Evolutionary conservation across 2,329 filamentous ascomycete species (phyloP).

Genomic region (Pyricularia pennisetigena): DNA sequence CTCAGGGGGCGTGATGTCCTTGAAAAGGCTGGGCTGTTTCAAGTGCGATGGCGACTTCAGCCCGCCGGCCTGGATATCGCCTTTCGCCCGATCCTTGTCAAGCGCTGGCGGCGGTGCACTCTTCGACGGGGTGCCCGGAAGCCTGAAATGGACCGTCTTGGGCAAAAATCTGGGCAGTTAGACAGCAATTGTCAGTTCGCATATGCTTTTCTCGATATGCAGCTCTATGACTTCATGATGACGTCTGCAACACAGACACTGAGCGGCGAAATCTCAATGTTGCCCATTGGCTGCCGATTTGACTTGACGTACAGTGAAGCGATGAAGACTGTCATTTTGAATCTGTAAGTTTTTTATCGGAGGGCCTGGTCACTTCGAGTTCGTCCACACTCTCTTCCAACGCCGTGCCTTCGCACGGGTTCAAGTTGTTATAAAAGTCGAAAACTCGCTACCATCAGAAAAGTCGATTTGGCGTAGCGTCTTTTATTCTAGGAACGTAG

Average conservation of each 20-base stretch:
- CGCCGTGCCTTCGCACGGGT: background rate
- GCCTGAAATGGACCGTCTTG: conserved; percentile 81
- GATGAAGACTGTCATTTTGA: conserved; percentile 40
- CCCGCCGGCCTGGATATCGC: conserved; percentile 11
- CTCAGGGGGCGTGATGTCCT: conserved; percentile 43
- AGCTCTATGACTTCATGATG: background rate
- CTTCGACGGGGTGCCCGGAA: conserved; percentile 41
- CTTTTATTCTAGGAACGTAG: background rate
- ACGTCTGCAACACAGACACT: background rate
- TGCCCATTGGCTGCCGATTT: background rate
- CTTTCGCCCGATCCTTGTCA: conserved; percentile 11
- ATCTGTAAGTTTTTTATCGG: conserved; percentile 4
- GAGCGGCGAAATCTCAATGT: background rate
- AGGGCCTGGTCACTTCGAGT: background rate
- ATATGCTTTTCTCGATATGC: background rate
- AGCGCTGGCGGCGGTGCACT: conserved; percentile 13
- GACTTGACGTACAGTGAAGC: conserved; percentile 27
- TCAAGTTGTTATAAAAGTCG: background rate
- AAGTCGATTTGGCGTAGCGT: background rate
- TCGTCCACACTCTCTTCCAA: background rate
- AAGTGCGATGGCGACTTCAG: conserved; percentile 15
- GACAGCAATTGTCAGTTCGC: background rate
- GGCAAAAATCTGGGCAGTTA: conserved; percentile 63
- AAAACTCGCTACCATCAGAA: background rate
- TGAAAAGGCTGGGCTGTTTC: conserved; percentile 43